A percentile compares a stretch with the other conserved stretches of the same genome.
phyloP scores from a whole-genome alignment of 768 basidiomycete species.

The Mycena kentingensis region DNA sequence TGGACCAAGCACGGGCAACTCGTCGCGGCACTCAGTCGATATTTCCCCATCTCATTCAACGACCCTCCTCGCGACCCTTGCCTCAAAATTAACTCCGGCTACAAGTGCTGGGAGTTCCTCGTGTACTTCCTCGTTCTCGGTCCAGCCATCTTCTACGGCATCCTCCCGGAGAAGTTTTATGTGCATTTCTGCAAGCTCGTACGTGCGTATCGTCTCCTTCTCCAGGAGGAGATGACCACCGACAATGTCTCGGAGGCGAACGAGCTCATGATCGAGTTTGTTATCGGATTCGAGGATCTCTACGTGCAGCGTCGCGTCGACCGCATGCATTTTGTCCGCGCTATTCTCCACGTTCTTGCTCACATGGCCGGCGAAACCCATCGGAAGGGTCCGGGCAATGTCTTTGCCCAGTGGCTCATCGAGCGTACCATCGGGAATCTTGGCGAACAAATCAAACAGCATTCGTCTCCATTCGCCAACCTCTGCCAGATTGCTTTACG shows the following conservation, averaged over 20 bases:
- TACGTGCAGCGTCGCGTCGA: conserved; percentile 29
- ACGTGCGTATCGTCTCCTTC: conserved; percentile 24
- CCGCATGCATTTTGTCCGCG: conserved; percentile 33
- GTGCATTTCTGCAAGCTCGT: conserved; percentile 29
- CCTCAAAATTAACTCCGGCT: conserved; percentile 34
- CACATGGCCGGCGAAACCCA: conserved; percentile 30
- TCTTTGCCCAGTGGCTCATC: conserved; percentile 33
- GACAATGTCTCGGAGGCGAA: conserved; percentile 22
- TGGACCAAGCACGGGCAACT: conserved; percentile 41
- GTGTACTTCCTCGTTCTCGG: conserved; percentile 31
- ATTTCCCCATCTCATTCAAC: conserved; percentile 44
- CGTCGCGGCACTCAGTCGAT: conserved; percentile 33
- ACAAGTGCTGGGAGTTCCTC: conserved; percentile 33
- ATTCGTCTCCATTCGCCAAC: conserved; percentile 28
- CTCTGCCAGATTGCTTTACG: conserved; percentile 28
- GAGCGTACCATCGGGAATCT: conserved; percentile 32
- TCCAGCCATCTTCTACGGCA: conserved; percentile 26
- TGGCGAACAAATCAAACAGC: conserved; percentile 29
- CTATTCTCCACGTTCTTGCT: conserved; percentile 28
- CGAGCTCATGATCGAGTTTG: conserved; percentile 24
- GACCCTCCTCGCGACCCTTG: conserved; percentile 42
- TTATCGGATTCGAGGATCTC: conserved; percentile 30
- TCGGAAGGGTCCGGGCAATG: conserved; percentile 25
- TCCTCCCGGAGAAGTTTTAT: conserved; percentile 26
- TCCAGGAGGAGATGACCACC: conserved; percentile 19